Percentiles rank a stretch among this genome's conserved stretches.
phyloP scores from a whole-genome alignment of 2,329 filamentous ascomycete species.

The Pseudohalonectria lignicola region DNA sequence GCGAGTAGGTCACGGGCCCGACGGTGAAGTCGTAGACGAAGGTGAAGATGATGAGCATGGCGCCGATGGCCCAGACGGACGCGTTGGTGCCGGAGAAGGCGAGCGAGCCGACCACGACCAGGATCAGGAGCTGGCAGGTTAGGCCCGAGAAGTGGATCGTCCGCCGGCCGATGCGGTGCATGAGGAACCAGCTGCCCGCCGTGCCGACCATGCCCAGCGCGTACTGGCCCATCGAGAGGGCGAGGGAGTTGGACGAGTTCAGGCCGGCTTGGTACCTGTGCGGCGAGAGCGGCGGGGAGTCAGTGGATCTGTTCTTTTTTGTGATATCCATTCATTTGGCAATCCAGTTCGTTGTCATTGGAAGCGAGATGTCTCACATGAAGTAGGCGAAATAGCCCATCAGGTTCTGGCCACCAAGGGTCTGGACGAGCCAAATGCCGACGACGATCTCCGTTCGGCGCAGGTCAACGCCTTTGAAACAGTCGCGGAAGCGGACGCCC shows the following conservation, averaged over 20 bases:
- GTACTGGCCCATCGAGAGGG: conserved; percentile 34
- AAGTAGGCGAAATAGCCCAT: conserved; percentile 36
- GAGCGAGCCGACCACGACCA: conserved; percentile 23
- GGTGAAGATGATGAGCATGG: conserved; percentile 6
- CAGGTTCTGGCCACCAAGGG: conserved; percentile 33
- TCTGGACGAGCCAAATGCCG: conserved; percentile 36
- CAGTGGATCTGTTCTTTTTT: too few species aligned
- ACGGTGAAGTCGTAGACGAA: conserved; percentile 12
- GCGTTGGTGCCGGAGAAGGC: conserved; percentile 8
- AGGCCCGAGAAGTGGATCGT: conserved; percentile 36
- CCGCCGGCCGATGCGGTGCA: conserved; percentile 35
- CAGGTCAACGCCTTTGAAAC: conserved; percentile 39
- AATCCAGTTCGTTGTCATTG: too few species aligned
- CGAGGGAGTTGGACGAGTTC: conserved; percentile 20
- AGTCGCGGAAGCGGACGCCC: conserved; percentile 35
- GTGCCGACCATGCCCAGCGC: conserved; percentile 40
- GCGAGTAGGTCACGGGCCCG: conserved; percentile 33
- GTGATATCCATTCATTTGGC: too few species aligned
- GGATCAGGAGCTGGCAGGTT: conserved; percentile 26
- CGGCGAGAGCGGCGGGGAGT: too few species aligned
- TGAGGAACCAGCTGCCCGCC: conserved; percentile 36
- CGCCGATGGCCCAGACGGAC: conserved; percentile 20
- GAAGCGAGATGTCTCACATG: too few species aligned
- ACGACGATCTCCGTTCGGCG: conserved; percentile 42
- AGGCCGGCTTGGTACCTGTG: conserved; percentile 35